Percentiles rank a stretch among this genome's conserved stretches.
Evolutionary conservation across 2,329 filamentous ascomycete genomes (phyloP).

Genomic region (Fusarium austroafricanum): DNA sequence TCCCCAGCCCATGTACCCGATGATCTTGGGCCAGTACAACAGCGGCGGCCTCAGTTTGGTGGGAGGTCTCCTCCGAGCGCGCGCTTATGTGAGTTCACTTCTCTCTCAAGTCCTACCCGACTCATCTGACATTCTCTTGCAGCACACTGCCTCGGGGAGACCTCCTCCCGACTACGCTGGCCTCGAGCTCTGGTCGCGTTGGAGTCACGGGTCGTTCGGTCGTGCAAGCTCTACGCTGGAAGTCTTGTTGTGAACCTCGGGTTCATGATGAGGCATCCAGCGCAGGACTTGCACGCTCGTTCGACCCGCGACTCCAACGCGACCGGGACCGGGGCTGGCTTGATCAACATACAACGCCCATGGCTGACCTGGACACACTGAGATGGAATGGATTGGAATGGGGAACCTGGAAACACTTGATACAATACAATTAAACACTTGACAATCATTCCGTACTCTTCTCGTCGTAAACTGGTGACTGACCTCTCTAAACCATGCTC

Average conservation of each 20-base stretch:
- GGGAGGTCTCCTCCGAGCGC: too few species aligned
- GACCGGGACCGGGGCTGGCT: background rate
- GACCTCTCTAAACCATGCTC: too few species aligned
- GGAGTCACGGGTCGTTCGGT: background rate
- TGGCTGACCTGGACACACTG: too few species aligned
- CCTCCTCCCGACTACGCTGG: background rate
- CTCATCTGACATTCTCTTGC: background rate
- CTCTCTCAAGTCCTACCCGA: background rate
- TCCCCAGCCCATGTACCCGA: too few species aligned
- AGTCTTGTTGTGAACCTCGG: conserved; percentile 17
- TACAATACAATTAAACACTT: background rate
- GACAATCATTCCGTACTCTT: background rate
- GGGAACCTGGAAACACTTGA: background rate
- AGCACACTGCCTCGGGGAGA: background rate
- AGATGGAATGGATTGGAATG: background rate
- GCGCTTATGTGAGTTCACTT: background rate
- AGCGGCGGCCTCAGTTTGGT: too few species aligned
- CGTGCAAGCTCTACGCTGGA: conserved; percentile 16
- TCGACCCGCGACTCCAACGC: background rate
- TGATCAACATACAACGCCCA: background rate
- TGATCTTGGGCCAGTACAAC: too few species aligned
- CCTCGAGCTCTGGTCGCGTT: background rate
- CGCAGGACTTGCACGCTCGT: conserved; percentile 23
- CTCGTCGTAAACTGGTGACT: background rate
- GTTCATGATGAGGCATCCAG: conserved; percentile 9